Evolutionary conservation across 2,329 filamentous ascomycete species (phyloP), one percentile per base, ranked within the genome.

Genomic region (Venturia carpophila): DNA sequence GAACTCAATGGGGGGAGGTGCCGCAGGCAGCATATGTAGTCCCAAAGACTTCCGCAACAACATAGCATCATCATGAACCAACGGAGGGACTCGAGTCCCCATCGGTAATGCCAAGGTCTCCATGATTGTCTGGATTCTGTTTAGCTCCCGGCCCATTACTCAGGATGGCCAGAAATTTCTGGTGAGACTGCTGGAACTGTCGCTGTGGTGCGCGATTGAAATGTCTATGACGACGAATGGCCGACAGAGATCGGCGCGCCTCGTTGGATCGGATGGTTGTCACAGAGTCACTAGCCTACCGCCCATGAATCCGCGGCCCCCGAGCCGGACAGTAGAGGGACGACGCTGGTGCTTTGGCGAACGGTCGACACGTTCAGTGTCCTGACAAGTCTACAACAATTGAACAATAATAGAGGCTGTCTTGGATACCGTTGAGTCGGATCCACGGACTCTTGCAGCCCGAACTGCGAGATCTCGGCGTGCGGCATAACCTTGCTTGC

Each of bases 161-260:
- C 27, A 37, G 30, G 19, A 37, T n/a, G 1, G 30, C 52, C n/a
- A 58, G 27, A 15, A 10, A n/a, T 39, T 39, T 37, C 17, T 34
- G 30, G 3, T 34, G 30, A 34, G 30, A 34, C 27, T 58, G 52
- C 52, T 37, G 52, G n/a, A 58, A 34, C 30, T 17, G 17, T 37
- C 30, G 15, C 37, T 37, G 27, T 21, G 52, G 30, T 58, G 52
- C 9, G 52, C 30, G 27, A 15, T n/a, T n/a, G 52, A 58, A 19
- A 34, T 58, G 19, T 58, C 52, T 58, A 58, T 58, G 52, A 58
- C 52, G 52, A 58, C 30, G 52, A 2, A 52, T n/a, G 30, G 52
- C 37, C 52, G 27, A 58, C n/a, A 2, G 30, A 13, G 52, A 58
- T 58, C 27, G 52, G 13, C 52, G 52, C 52, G 27, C 27, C 52